phyloP scores from a whole-genome alignment of 2,329 filamentous ascomycete genomes.

The Aspergillus oerlinghausenensis region DNA sequence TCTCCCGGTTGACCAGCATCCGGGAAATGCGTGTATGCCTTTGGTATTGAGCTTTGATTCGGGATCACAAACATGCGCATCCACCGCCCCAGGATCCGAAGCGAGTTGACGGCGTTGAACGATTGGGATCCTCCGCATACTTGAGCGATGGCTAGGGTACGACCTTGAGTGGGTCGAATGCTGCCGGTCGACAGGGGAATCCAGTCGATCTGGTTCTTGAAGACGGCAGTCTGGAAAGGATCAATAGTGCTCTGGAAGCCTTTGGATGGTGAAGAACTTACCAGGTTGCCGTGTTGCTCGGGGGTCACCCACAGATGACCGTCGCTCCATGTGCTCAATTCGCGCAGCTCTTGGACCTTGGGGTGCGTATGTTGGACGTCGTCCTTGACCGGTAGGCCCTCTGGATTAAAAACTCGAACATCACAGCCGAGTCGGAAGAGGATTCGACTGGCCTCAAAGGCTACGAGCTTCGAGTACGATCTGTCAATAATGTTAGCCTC shows the following conservation, averaged over 20 bases:
- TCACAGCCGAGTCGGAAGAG: conserved; percentile 63
- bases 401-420: conserved; percentile 59
- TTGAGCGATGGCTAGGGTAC: conserved; percentile 59
- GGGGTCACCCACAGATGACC: conserved; percentile 63
- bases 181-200: conserved; percentile 59
- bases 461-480: conserved; percentile 59
- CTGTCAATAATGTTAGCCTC: conserved; percentile 44
- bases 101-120: conserved; percentile 63
- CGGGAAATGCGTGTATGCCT: conserved; percentile 60
- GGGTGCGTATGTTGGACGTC: conserved; percentile 54
- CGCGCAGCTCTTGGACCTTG: conserved; percentile 60
- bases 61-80: conserved; percentile 66
- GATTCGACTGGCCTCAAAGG: conserved; percentile 57
- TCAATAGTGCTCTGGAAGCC: neutral
- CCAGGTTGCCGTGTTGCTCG: conserved; percentile 63
- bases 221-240: conserved; percentile 52
- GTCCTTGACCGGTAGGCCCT: conserved; percentile 59
- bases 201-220: conserved; percentile 70
- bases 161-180: conserved; percentile 62
- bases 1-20: conserved; percentile 39
- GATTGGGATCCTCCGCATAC: conserved; percentile 62
- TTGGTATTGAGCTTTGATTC: conserved; percentile 61
- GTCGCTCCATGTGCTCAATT: conserved; percentile 60
- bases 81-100: conserved; percentile 64
- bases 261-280: conserved; percentile 24